phyloP scores from a whole-genome alignment of 2,329 filamentous ascomycete species.

The Fusarium veterinarium region DNA sequence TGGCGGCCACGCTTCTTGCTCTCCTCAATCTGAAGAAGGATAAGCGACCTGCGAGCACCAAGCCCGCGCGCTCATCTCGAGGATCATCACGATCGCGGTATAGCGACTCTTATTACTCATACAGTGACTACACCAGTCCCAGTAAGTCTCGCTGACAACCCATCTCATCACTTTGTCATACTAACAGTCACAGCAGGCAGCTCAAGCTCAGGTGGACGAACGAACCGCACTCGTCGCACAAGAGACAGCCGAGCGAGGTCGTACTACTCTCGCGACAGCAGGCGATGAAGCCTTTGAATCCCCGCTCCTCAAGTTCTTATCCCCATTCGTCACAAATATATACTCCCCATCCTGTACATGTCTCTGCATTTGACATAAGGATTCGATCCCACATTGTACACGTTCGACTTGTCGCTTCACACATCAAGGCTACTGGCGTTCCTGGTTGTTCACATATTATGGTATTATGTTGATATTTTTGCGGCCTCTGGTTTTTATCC shows the following conservation, averaged over 20 bases:
- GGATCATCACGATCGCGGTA: conserved; percentile 60
- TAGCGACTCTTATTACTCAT: conserved; percentile 66
- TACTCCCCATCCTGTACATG: conserved; percentile 41
- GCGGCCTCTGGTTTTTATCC: neutral
- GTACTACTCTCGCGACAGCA: conserved; percentile 47
- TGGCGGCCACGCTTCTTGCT: conserved; percentile 62
- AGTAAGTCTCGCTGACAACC: conserved; percentile 57
- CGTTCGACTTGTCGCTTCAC: conserved; percentile 35
- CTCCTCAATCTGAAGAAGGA: conserved; percentile 67
- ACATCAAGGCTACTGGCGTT: conserved; percentile 43
- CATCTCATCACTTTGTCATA: neutral
- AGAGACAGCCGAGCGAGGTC: conserved; percentile 49
- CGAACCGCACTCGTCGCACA: conserved; percentile 49
- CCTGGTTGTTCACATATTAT: conserved; percentile 41
- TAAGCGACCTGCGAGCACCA: conserved; percentile 56
- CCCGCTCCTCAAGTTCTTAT: conserved; percentile 6
- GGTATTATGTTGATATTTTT: conserved; percentile 10
- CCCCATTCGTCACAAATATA: conserved; percentile 23
- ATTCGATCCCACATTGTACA: conserved; percentile 35
- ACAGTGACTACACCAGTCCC: conserved; percentile 60
- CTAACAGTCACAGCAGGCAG: conserved; percentile 54
- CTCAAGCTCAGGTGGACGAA: conserved; percentile 59
- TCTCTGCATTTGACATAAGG: conserved; percentile 34
- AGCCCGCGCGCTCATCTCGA: conserved; percentile 52
- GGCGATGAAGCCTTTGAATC: conserved; percentile 27